These are phyloP conservation scores for Leishmania lainsoni DNA, from an alignment of 208 protist species.

Conservation along the genomic window DNA sequence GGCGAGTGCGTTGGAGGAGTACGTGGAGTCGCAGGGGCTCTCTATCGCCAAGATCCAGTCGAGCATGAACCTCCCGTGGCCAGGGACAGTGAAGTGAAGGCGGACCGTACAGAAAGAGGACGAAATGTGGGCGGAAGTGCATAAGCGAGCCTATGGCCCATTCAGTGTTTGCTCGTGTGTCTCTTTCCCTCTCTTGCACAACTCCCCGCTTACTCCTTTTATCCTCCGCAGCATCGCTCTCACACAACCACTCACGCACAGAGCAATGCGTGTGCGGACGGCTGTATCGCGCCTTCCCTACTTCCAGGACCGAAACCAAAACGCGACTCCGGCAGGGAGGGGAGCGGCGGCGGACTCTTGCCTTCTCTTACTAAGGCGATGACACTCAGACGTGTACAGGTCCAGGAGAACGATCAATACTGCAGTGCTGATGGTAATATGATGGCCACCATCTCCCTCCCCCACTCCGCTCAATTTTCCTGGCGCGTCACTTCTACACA, in stretches of 20 bases:
- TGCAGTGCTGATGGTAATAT: background rate
- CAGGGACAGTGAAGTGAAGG: background rate
- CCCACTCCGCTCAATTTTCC: background rate
- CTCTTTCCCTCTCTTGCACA: background rate
- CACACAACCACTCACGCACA: background rate
- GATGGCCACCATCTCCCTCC: background rate
- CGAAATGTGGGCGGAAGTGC: background rate
- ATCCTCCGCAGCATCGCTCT: background rate
- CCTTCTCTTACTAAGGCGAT: background rate
- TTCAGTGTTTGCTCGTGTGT: background rate
- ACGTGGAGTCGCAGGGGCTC: conserved; percentile 29
- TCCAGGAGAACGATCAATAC: background rate
- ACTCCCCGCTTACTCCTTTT: background rate
- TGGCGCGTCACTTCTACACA: too few relatives aligned
- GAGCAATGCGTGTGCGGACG: background rate
- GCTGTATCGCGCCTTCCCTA: background rate
- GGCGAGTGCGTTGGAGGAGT: conserved; percentile 42
- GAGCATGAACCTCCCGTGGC: conserved; percentile 9
- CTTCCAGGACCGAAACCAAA: background rate
- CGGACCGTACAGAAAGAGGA: background rate
- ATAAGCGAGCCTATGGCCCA: background rate
- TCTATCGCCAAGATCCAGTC: conserved; percentile 27
- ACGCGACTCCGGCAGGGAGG: background rate
- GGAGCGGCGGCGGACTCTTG: background rate
- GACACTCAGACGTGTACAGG: background rate